A percentile compares a stretch with the other conserved stretches of the same genome.
phyloP scores from a whole-genome alignment of 2,329 filamentous ascomycete genomes.

The Aquanectria penicillioides region DNA sequence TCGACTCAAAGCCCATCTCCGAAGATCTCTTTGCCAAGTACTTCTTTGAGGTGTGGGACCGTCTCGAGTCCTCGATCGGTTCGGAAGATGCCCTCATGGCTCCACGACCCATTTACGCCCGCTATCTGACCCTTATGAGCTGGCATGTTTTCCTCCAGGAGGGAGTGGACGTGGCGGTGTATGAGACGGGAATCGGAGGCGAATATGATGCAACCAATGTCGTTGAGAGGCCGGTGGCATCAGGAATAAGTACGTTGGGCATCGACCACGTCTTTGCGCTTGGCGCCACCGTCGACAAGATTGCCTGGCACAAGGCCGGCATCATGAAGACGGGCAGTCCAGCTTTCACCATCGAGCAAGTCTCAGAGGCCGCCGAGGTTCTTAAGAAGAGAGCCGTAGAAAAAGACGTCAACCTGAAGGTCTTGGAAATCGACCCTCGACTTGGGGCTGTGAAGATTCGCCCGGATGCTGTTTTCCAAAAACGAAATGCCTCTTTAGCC shows the following conservation, averaged over 20 bases:
- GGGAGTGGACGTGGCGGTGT: conserved; percentile 69
- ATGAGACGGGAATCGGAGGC: conserved; percentile 75
- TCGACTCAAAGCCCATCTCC: conserved; percentile 67
- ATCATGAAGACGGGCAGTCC: conserved; percentile 71
- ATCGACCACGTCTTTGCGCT: conserved; percentile 75
- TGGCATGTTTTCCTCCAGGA: conserved; percentile 74
- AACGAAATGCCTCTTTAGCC: conserved; percentile 65
- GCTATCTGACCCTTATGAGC: conserved; percentile 72
- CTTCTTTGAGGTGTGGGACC: conserved; percentile 76
- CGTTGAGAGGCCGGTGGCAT: conserved; percentile 65
- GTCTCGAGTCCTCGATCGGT: conserved; percentile 52
- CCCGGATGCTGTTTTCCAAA: conserved; percentile 67
- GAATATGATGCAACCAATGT: conserved; percentile 77
- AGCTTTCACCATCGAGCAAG: conserved; percentile 68
- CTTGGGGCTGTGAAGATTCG: conserved; percentile 58
- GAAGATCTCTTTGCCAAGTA: conserved; percentile 69
- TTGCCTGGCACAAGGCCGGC: conserved; percentile 80
- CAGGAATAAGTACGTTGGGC: conserved; percentile 72
- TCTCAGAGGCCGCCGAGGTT: conserved; percentile 55
- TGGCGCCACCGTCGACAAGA: conserved; percentile 70
- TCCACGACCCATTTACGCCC: conserved; percentile 65
- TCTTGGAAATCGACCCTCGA: conserved; percentile 58
- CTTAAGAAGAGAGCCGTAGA: conserved; percentile 62
- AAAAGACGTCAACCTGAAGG: conserved; percentile 58
- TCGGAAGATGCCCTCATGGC: conserved; percentile 47